phyloP scores from a whole-genome alignment of 495 filamentous ascomycete genomes.

The Annulohypoxylon stygium region DNA sequence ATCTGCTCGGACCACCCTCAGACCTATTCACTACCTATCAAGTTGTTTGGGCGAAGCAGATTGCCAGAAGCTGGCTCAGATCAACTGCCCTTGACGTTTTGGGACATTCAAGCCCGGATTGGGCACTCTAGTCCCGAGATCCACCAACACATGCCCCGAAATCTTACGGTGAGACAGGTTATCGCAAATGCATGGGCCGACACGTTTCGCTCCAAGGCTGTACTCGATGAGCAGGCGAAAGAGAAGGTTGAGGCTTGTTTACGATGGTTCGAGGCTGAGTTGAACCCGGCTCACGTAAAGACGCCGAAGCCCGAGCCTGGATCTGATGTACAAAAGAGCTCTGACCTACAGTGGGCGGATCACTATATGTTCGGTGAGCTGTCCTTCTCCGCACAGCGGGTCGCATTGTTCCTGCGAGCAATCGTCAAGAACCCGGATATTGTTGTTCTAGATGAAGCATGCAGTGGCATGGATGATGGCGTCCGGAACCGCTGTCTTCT shows the following conservation, averaged over 20 bases:
- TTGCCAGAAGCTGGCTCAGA: constrained; percentile 76
- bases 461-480: constrained; percentile 86
- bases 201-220: constrained; percentile 79
- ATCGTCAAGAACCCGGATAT: constrained; percentile 86
- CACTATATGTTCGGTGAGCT: constrained; percentile 78
- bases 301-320: not conserved
- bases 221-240: constrained; percentile 66
- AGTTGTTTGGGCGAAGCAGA: constrained; percentile 83
- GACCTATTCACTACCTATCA: constrained; percentile 88
- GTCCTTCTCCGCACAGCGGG: constrained; percentile 81
- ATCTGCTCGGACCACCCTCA: constrained; percentile 97
- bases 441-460: constrained; percentile 92
- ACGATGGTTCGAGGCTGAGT: constrained; percentile 78
- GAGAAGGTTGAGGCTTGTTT: constrained; percentile 73
- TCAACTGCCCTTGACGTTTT: constrained; percentile 82
- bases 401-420: constrained; percentile 87
- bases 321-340: not conserved
- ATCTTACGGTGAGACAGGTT: constrained; percentile 78
- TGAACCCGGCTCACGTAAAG: constrained; percentile 65
- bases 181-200: constrained; percentile 91
- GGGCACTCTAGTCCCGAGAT: constrained; percentile 95
- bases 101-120: constrained; percentile 89
- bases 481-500: constrained; percentile 86
- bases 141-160: constrained; percentile 89
- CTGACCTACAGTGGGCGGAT: constrained; percentile 76